Base-by-base conservation (phyloP, 441 rosid genomes). In the Arabidopsis hybrid region DNA sequence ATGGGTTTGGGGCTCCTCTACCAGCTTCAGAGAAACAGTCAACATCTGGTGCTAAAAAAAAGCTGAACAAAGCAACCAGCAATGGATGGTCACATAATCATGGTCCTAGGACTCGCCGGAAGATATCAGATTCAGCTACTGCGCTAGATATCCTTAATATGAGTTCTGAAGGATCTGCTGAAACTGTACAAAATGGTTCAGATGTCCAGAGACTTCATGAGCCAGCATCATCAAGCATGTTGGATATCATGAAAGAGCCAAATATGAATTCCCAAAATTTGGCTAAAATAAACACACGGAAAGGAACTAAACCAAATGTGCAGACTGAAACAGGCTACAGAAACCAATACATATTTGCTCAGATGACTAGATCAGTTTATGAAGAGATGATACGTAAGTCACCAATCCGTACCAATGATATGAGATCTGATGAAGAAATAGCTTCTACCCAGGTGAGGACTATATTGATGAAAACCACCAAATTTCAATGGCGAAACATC, bases 311-410 rank as follows among this genome's bases (percentile, higher is more conserved):
- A 68, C 60, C 72, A 16, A 77, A 71, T 60, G 60, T 65, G 53
- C 88, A 78, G 74, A 52, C 53, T 35, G 82, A 71, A 73, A 82
- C 49, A 68, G 82, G 81, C 43, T 95, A 95, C 79, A 52, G 83
- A 76, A 95, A 95, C 82, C 78, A 61, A 72, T 95, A 95, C 69
- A 75, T 84, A 77, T 91, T 90, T 86, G 98, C 96, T 67, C 87
- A 67, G 81, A 80, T 83, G 80, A 87, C 96, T 73, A 83, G 91
- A 39, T 77, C 80, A 73, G 71, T 93, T 79, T 87, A 78, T 12
- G 92, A 87, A 75, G 99, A 89, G 76, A 78, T 91, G 76, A 40
- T 79, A 81, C 81, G 36, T 21, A 90, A 84, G 78, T 71, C 83
- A 71, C 79, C 73, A 47, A 84, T 75, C 60, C 88, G 84, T 76